These are phyloP conservation scores for Wickerhamiella siamensis DNA, from an alignment of 805 yeast genomes.

Conservation along the genomic window DNA sequence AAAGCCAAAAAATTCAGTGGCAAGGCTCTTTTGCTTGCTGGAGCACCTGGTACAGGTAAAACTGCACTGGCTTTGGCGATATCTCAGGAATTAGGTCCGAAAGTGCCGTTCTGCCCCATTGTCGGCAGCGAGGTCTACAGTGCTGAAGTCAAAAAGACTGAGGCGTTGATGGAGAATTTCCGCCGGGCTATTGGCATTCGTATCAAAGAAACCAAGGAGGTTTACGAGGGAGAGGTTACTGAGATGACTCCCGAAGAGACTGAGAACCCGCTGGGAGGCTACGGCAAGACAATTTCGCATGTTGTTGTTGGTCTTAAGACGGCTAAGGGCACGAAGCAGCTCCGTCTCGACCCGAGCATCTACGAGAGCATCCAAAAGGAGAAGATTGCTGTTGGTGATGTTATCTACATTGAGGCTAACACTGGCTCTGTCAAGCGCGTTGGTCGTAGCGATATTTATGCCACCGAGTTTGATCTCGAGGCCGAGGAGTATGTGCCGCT, in stretches of 20 bases:
- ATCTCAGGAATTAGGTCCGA: conserved; percentile 90
- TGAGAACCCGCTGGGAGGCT: conserved; percentile 93
- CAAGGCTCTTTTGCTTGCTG: conserved; percentile 87
- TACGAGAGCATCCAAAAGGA: conserved; percentile 93
- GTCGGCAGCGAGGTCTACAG: conserved; percentile 90
- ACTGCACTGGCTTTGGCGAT: conserved; percentile 94
- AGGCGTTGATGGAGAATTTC: conserved; percentile 89
- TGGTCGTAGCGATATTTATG: conserved; percentile 97
- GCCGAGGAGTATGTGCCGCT: conserved; percentile 97
- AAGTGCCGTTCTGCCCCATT: conserved; percentile 94
- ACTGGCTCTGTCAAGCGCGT: conserved; percentile 96
- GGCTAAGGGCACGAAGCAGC: conserved; percentile 79
- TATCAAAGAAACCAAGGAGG: conserved; percentile 93
- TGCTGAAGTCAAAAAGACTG: conserved; percentile 95
- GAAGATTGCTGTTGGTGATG: conserved; percentile 89
- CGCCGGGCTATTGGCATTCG: conserved; percentile 92
- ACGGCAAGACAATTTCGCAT: conserved; percentile 90
- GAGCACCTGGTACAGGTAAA: conserved; percentile 97
- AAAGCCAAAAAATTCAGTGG: conserved; percentile 89
- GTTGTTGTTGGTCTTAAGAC: conserved; percentile 89
- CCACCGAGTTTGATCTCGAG: conserved; percentile 95
- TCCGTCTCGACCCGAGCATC: conserved; percentile 80
- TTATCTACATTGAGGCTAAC: conserved; percentile 90
- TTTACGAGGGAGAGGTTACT: conserved; percentile 95
- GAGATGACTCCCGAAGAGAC: conserved; percentile 93